These are phyloP conservation scores for Crassisporium funariophilum DNA, from an alignment of 768 basidiomycete species.

Conservation along the genomic window DNA sequence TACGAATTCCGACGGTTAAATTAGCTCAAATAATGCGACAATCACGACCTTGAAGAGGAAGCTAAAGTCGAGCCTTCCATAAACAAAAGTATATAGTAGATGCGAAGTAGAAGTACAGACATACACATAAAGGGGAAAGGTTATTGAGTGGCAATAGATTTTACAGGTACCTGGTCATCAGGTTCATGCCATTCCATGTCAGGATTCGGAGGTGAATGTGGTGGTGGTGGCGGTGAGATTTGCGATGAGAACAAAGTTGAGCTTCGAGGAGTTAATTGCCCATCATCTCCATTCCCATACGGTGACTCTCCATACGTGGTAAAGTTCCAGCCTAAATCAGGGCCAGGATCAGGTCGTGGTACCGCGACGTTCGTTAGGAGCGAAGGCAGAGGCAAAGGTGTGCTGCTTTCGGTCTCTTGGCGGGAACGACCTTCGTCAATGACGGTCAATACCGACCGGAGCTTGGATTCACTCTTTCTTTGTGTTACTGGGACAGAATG, in stretches of 20 bases:
- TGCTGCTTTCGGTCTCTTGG: slow-evolving; percentile 23
- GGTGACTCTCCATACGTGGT: slow-evolving; percentile 40
- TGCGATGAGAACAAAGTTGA: slow-evolving; percentile 28
- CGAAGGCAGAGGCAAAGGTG: slow-evolving; percentile 19
- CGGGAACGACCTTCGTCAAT: slow-evolving; percentile 63
- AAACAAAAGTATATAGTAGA: slow-evolving; percentile 16
- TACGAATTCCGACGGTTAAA: background rate
- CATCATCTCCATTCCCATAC: slow-evolving; percentile 25
- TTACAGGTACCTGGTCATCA: slow-evolving; percentile 23
- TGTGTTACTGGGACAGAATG: slow-evolving; percentile 51
- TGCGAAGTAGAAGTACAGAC: slow-evolving; percentile 25
- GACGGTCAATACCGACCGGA: slow-evolving; percentile 70
- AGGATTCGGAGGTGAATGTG: slow-evolving; percentile 23
- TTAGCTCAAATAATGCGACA: background rate
- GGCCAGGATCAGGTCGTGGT: slow-evolving; percentile 29
- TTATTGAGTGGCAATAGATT: slow-evolving; percentile 16
- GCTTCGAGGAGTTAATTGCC: slow-evolving; percentile 30
- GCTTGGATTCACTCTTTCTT: slow-evolving; percentile 66
- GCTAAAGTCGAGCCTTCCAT: slow-evolving; percentile 11
- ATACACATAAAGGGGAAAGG: slow-evolving; percentile 16
- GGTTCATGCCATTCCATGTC: slow-evolving; percentile 24
- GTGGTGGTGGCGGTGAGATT: slow-evolving; percentile 27
- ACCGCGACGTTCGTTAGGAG: slow-evolving; percentile 26
- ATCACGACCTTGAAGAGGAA: slow-evolving; percentile 8
- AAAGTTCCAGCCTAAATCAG: slow-evolving; percentile 40